phyloP scores from a whole-genome alignment of 2,329 filamentous ascomycete species.

The Nigrospora oryzae region DNA sequence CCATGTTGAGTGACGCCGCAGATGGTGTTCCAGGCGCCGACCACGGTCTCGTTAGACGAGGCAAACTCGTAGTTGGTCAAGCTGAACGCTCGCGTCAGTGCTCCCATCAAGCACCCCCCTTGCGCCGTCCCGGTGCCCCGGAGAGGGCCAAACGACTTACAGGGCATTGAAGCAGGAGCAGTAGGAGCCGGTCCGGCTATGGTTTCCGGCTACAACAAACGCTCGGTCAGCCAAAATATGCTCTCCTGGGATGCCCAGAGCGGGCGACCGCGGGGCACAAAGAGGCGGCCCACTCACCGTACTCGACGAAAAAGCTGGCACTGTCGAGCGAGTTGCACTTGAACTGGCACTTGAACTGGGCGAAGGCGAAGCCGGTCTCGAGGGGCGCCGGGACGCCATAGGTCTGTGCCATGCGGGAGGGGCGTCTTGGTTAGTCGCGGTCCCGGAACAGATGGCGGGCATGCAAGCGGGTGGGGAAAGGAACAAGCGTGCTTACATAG shows the following conservation, averaged over 20 bases:
- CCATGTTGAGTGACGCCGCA: conserved; percentile 7
- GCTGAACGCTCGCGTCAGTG: conserved; percentile 5
- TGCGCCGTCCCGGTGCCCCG: too few relatives aligned
- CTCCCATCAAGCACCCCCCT: too few relatives aligned
- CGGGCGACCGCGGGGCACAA: background rate
- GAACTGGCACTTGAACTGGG: conserved; percentile 24
- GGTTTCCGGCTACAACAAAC: conserved; percentile 2
- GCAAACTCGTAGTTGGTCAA: conserved; percentile 15
- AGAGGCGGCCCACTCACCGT: conserved; percentile 1
- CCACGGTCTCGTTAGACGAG: conserved; percentile 11
- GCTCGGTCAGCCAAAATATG: background rate
- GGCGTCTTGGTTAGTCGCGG: too few relatives aligned
- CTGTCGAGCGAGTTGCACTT: conserved; percentile 15
- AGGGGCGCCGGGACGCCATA: conserved; percentile 17
- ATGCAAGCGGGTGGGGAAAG: background rate
- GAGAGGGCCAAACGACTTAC: conserved; percentile 9
- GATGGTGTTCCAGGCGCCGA: conserved; percentile 20
- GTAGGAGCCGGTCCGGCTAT: conserved; percentile 8
- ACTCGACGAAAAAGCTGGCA: conserved; percentile 20
- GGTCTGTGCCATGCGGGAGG: conserved; percentile 9
- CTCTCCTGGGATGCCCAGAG: background rate
- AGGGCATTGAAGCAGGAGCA: conserved; percentile 19
- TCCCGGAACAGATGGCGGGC: too few relatives aligned
- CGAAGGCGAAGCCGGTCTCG: conserved; percentile 20
- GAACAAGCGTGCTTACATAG: conserved; percentile 11